A percentile compares a stretch with the other conserved stretches of the same genome.
Evolutionary conservation across 176 grass and related monocot species (phyloP).

Genomic region (Zoysia japonica): DNA sequence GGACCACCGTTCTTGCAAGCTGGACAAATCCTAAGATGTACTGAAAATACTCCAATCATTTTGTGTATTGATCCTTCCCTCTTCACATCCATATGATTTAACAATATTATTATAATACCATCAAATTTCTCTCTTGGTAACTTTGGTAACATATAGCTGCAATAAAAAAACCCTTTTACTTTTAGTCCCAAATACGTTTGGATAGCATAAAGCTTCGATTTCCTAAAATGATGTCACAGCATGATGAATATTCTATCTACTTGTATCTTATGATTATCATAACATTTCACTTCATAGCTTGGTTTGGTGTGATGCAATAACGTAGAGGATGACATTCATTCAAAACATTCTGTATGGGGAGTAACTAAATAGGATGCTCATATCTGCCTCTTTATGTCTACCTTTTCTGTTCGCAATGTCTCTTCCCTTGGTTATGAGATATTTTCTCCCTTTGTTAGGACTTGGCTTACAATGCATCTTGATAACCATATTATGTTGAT

Average conservation of each 20-base stretch:
- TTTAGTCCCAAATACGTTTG: too few species aligned
- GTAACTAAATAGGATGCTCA: neutral
- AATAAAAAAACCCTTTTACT: too few species aligned
- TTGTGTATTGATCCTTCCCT: neutral
- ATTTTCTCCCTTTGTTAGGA: neutral
- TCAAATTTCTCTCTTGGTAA: constrained; percentile 1
- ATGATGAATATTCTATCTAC: neutral
- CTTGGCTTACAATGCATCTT: neutral
- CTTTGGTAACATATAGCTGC: constrained; percentile 11
- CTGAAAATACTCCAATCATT: neutral
- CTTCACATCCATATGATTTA: neutral
- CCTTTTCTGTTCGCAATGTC: too few species aligned
- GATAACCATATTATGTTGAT: neutral
- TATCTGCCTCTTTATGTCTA: too few species aligned
- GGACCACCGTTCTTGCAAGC: too few species aligned
- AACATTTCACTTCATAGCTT: neutral
- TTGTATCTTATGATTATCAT: neutral
- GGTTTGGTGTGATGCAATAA: neutral
- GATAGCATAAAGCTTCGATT: neutral
- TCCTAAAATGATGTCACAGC: neutral
- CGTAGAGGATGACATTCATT: neutral
- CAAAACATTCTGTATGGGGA: neutral
- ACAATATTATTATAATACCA: neutral
- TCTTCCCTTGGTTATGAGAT: too few species aligned
- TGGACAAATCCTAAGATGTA: too few species aligned